phyloP scores from a whole-genome alignment of 2,329 filamentous ascomycete species.

The Coleophoma crateriformis region DNA sequence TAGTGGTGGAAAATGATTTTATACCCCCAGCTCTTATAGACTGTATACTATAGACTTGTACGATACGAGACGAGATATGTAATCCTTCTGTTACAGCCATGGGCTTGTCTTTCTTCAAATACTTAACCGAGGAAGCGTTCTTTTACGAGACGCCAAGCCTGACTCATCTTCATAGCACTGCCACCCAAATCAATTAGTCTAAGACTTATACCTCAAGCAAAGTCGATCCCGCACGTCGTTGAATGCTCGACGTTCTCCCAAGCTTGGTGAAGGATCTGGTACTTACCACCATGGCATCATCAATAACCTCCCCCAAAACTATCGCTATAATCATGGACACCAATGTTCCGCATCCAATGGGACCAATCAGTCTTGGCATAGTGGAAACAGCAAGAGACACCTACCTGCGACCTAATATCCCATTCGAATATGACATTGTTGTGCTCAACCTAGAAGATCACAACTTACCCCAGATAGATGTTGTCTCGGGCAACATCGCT shows the following conservation, averaged over 20 bases:
- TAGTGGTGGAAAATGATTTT: too few relatives aligned
- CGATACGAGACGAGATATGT: too few relatives aligned
- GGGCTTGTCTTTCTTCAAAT: too few relatives aligned
- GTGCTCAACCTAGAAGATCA: background rate
- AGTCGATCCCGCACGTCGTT: too few relatives aligned
- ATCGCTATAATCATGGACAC: constrained; percentile 2
- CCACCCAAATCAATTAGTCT: too few relatives aligned
- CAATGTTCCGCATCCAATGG: background rate
- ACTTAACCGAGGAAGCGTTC: background rate
- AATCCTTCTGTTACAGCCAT: too few relatives aligned
- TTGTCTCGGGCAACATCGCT: background rate
- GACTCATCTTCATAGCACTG: background rate
- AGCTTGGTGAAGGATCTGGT: too few relatives aligned
- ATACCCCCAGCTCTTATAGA: too few relatives aligned
- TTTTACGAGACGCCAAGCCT: constrained; percentile 1
- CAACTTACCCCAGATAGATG: background rate
- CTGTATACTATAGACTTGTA: too few relatives aligned
- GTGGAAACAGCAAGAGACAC: background rate
- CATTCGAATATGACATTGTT: background rate
- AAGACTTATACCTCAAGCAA: background rate
- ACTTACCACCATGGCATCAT: too few relatives aligned
- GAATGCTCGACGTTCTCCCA: too few relatives aligned
- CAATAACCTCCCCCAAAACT: background rate
- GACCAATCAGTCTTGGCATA: background rate
- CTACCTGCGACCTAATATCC: background rate